Evolutionary conservation across 1,139 yeast genomes (phyloP), one percentile per base, ranked within the genome.

Genomic region (Hemisphaericaspora lyxosophila): DNA sequence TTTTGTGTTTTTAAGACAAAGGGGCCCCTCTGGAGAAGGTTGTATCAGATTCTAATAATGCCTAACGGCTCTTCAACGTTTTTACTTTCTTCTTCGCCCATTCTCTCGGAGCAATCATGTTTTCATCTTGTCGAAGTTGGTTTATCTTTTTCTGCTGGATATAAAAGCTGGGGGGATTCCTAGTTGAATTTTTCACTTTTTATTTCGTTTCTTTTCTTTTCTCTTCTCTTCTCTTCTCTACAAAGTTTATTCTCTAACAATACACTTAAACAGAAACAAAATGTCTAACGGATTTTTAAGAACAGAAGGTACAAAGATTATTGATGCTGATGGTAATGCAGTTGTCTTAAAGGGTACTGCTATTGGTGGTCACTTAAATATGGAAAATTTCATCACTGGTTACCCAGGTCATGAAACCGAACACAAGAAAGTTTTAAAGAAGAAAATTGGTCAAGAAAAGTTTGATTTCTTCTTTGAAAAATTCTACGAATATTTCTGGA

Each of bases 311-410:
- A 55, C 70, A 7, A 68, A 70, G 42, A 70, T 70, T 38, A 71
- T 68, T 32, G 70, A 67, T 46, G 59, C 50, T 20, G 48, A 53
- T 16, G 72, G 60, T 5, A 43, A 49, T 7, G 55, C 62, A 7
- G 56, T 68, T 5, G 64, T 70, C 13, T 62, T 70, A 39, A 60
- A 58, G 36, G 70, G 70, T 20, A 51, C 72, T 27, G 75, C 73
- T 35, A 60, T 59, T 28, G 76, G 76, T 22, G 76, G 76, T 31
- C 73, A 67, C 43, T 58, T 71, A 40, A 71, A 70, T 48, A 71
- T 71, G 76, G 76, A 71, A 49, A 71, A 71, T 49, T 71, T 71
- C 64, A 71, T 71, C 45, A 71, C 75, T 27, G 76, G 76, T 4
- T 71, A 64, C 42, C 73, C 76, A 12, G 76, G 76, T 5, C 73